Base-by-base conservation (phyloP, 768 basidiomycete genomes). In the Mycena latifolia region DNA sequence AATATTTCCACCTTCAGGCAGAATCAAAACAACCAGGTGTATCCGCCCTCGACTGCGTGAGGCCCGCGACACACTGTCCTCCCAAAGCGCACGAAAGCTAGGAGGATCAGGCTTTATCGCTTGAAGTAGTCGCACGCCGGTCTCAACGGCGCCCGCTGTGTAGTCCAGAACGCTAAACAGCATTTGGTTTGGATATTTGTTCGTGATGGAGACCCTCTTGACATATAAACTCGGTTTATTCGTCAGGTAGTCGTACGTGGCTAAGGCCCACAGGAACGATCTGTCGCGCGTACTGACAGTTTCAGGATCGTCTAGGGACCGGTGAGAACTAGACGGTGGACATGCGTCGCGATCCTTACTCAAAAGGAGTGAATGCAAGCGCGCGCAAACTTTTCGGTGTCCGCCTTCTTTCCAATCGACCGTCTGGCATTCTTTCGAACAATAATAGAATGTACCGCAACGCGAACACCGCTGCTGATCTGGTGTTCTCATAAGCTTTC, bases 211-310 rank as follows among this genome's bases (percentile, higher is more conserved):
- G n/a, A n/a, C n/a, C n/a, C n/a, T n/a, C n/a, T n/a, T n/a, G n/a
- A n/a, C n/a, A n/a, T 57, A 57, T 17, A 57, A 27, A 14, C 15
- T 24, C 24, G 56, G 18, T 47, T 57, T 57, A 11, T 25, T 24
- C 22, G n/a, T 35, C 22, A 57, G 18, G 12, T 35, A 57, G 45
- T 57, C 56, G 45, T 18, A 25, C 10, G 33, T 45, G 1, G 56
- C 45, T n/a, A 57, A 22, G 29, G 45, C 55, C 55, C 45, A 47
- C 17, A 57, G 20, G 14, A 57, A 57, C 8, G 56, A 57, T 35
- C 45, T 22, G 31, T 57, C n/a, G n/a, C n/a, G n/a, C n/a, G n/a
- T n/a, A 18, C 17, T 35, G 15, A 35, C 5, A 6, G 17, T 18
- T 47, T 47, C 56, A 12, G 56, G 56, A 47, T 57, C 56, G 11